Evolutionary conservation across 2,329 filamentous ascomycete genomes (phyloP).

Genomic region (Xylaria digitata): DNA sequence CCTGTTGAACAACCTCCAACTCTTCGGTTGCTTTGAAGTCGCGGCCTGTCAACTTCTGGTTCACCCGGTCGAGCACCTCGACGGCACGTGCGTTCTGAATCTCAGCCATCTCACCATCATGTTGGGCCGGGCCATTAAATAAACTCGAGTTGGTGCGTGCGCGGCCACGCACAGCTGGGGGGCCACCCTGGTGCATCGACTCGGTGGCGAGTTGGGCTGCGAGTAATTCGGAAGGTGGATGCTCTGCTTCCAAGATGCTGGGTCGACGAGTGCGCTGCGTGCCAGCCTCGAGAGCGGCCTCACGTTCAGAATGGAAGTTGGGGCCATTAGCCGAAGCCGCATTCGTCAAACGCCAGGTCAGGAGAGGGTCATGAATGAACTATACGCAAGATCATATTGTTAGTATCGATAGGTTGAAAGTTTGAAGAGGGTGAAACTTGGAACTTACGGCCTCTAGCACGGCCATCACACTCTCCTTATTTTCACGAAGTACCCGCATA

Average conservation of each 20-base stretch:
- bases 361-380: constrained; percentile 99
- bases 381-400: constrained; percentile 51
- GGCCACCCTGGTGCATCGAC: constrained; percentile 57
- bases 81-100: constrained; percentile 93
- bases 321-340: constrained; percentile 72
- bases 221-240: constrained; percentile 69
- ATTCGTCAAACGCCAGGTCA: constrained; percentile 90
- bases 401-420: constrained; percentile 31
- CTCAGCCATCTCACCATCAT: constrained; percentile 68
- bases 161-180: constrained; percentile 60
- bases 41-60: constrained; percentile 92
- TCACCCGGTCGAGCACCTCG: constrained; percentile 89
- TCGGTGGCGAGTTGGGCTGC: constrained; percentile 55
- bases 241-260: constrained; percentile 74
- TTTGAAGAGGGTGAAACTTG: neutral
- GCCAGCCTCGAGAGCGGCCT: constrained; percentile 62
- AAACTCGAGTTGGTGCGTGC: constrained; percentile 69
- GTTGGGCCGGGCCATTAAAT: constrained; percentile 49
- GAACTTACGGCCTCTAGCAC: constrained; percentile 92
- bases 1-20: constrained; percentile 85
- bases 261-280: constrained; percentile 69
- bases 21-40: constrained; percentile 92
- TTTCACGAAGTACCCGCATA: constrained; percentile 95
- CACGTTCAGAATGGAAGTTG: constrained; percentile 72
- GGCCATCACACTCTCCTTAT: constrained; percentile 98